Base-by-base conservation (phyloP, 345 rosid genomes). In the Camelina laxa region DNA sequence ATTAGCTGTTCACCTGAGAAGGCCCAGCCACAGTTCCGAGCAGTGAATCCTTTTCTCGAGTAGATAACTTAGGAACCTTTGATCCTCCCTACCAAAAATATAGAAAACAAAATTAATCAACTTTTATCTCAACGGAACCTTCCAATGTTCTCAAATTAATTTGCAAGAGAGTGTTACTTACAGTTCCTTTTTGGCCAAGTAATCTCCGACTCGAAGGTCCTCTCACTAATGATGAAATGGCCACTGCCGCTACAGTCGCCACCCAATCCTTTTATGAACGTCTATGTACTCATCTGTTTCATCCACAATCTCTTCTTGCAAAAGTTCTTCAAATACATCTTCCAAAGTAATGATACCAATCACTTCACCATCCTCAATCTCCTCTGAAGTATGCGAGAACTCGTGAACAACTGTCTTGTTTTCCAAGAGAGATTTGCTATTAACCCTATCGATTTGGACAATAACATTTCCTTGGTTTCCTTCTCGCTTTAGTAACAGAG, bases 211-310 rank as follows among this genome's bases (percentile, higher is more conserved):
- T 73, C 53, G 99, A 92, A 60, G 99, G 97, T 62, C 85, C 80
- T 70, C 99, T 84, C 3, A 93, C 99, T 78, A 90, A 88, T 16
- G 87, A 88, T 38, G 97, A 87, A 55, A 97, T 95, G 24, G 98
- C 97, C 15, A 97, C 99, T 10, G 97, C 99, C 0, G 97, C 98
- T 75, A 68, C 79, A 60, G 79, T 75, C 39, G 95, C 98, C 27
- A 89, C 97, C 13, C 99, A 45, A 95, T 95, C 92, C 93, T 91
- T 83, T 87, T 94, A 83, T 94, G 98, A 6, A 94, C 98, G 62
- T 94, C 98, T 17, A 94, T 93, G 65, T 83, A 94, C 76, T 91
- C 98, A 86, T 91, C 98, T 17, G 97, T 94, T 81, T 94, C 98
- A 75, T 94, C 98, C 70, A 94, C 96, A 80, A 94, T 94, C 88